Conservation (phyloP, 2,329 filamentous ascomycete species). For the Zelopaecilomyces penicillatus region DNA sequence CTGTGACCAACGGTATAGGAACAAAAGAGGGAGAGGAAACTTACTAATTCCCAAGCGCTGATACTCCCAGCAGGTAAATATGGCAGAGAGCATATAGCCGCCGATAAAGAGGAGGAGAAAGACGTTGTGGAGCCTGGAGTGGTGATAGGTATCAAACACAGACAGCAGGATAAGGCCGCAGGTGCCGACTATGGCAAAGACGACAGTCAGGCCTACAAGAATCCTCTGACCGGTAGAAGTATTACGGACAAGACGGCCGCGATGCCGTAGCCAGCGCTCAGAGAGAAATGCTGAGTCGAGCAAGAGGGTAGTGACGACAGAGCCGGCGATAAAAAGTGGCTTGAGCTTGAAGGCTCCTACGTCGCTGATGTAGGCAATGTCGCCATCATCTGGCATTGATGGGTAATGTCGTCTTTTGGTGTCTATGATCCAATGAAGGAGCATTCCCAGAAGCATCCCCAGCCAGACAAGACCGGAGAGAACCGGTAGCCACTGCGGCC, state of each 20-base stretch:
- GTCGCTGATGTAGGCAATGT: constrained; percentile 66
- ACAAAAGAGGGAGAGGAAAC: constrained; percentile 16
- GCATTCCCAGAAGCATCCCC: constrained; percentile 58
- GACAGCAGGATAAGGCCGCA: constrained; percentile 72
- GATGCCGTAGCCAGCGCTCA: constrained; percentile 80
- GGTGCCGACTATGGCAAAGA: constrained; percentile 66
- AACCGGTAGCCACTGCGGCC: constrained; percentile 53
- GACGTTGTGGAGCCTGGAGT: constrained; percentile 60
- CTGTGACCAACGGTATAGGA: neutral
- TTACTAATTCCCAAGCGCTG: constrained; percentile 68
- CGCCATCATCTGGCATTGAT: constrained; percentile 50
- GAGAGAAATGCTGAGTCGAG: constrained; percentile 73
- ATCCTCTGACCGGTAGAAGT: constrained; percentile 52
- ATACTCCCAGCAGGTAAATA: constrained; percentile 88
- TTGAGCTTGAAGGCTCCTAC: constrained; percentile 55
- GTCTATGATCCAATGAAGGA: constrained; percentile 60
- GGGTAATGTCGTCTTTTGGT: constrained; percentile 46
- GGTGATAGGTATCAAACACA: constrained; percentile 72
- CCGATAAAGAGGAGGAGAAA: constrained; percentile 78
- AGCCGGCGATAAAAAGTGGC: constrained; percentile 70
- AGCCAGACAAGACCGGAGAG: constrained; percentile 59
- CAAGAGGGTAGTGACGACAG: constrained; percentile 62
- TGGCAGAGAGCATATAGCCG: constrained; percentile 76
- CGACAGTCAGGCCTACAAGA: constrained; percentile 52
- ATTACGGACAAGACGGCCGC: constrained; percentile 70